These are phyloP conservation scores for Fusarium xylarioides DNA, from an alignment of 2,329 filamentous ascomycete species.

Conservation along the genomic window DNA sequence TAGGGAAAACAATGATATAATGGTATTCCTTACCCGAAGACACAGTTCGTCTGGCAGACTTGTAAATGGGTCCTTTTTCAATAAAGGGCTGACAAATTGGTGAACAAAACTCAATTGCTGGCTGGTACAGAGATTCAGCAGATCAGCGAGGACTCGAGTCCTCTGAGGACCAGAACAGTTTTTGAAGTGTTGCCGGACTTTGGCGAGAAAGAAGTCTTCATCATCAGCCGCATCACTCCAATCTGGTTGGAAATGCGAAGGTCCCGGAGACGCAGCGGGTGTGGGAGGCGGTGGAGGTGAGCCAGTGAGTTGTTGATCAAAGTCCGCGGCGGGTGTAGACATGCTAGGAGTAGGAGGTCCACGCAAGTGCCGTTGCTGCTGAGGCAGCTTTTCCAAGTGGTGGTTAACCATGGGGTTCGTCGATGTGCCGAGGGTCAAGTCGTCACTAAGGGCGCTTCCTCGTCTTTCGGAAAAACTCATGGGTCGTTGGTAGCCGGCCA, in stretches of 20 bases:
- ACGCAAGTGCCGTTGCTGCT: conserved; percentile 53
- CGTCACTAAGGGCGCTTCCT: conserved; percentile 66
- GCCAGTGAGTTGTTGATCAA: conserved; percentile 67
- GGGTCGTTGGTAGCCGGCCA: conserved; percentile 55
- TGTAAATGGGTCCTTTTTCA: conserved; percentile 97
- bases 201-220: conserved; percentile 83
- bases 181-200: conserved; percentile 82
- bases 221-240: conserved; percentile 82
- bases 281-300: conserved; percentile 72
- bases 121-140: conserved; percentile 93
- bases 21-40: conserved; percentile 71
- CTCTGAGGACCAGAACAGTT: conserved; percentile 79
- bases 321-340: conserved; percentile 70
- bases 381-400: conserved; percentile 60
- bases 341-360: conserved; percentile 74
- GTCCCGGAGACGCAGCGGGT: conserved; percentile 71
- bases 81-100: conserved; percentile 89
- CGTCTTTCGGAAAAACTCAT: conserved; percentile 70
- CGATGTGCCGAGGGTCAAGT: conserved; percentile 63
- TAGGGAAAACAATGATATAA: background rate
- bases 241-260: conserved; percentile 69
- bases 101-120: conserved; percentile 96
- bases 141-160: conserved; percentile 83
- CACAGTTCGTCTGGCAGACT: conserved; percentile 93
- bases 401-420: conserved; percentile 56